Conservation (phyloP, 2,329 filamentous ascomycete species). For the Gnomoniopsis sp. region DNA sequence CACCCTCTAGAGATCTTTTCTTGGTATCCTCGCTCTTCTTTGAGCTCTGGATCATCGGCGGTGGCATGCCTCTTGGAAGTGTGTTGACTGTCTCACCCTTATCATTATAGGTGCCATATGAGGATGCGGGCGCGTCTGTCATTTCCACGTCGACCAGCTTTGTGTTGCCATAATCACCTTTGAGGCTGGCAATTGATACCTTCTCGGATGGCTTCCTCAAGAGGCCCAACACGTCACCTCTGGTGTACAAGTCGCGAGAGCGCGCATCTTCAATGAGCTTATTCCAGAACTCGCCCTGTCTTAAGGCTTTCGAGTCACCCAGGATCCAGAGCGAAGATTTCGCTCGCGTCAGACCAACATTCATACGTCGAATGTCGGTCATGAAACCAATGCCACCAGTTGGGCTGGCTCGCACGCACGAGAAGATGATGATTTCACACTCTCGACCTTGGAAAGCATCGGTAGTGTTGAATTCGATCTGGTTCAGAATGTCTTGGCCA, state of each 20-base stretch:
- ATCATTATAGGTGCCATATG: conserved; percentile 24
- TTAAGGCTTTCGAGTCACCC: conserved; percentile 82
- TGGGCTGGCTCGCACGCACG: conserved; percentile 90
- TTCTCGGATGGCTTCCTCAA: conserved; percentile 41
- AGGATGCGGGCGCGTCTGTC: conserved; percentile 20
- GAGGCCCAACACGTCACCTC: conserved; percentile 53
- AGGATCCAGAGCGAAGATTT: conserved; percentile 97
- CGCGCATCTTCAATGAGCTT: conserved; percentile 81
- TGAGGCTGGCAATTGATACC: conserved; percentile 26
- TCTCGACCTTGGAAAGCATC: conserved; percentile 97
- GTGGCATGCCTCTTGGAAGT: conserved; percentile 9
- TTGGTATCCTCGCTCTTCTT: conserved; percentile 24
- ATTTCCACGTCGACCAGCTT: conserved; percentile 24
- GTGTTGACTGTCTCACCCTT: conserved; percentile 25
- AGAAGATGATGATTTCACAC: conserved; percentile 98
- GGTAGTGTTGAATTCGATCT: conserved; percentile 96
- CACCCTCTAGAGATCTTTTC: conserved; percentile 42
- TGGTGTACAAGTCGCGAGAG: conserved; percentile 70
- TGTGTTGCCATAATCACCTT: neutral
- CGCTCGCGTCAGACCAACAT: conserved; percentile 93
- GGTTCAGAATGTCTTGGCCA: conserved; percentile 70
- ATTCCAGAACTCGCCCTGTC: conserved; percentile 88
- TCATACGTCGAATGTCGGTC: conserved; percentile 98
- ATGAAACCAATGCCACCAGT: conserved; percentile 97
- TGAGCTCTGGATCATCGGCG: conserved; percentile 5